phyloP scores from a whole-genome alignment of 192 early-diverging fungal species.

The Backusella tuberculispora region DNA sequence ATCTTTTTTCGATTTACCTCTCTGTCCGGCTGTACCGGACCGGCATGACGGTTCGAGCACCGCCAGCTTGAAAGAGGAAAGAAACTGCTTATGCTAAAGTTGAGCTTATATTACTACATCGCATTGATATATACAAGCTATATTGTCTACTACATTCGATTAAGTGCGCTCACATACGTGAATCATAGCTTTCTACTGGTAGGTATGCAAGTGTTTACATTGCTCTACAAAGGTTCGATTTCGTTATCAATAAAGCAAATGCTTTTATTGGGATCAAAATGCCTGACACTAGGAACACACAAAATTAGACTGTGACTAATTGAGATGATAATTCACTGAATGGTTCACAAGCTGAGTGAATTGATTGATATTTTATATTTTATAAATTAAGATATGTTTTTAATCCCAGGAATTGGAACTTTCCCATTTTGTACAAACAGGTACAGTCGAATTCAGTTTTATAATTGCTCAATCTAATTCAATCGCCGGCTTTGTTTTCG shows the following conservation, averaged over 20 bases:
- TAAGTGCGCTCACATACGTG: not conserved
- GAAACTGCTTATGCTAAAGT: not conserved
- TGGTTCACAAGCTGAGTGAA: no score
- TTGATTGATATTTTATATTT: no score
- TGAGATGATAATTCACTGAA: no score
- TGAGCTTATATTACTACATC: not conserved
- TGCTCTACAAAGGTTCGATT: no score
- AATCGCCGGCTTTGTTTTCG: slow-evolving; percentile 6
- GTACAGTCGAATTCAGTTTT: not conserved
- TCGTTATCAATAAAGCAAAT: no score
- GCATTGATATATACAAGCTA: no score
- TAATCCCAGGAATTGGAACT: slow-evolving; percentile 7
- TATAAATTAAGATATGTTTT: not conserved
- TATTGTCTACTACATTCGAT: no score
- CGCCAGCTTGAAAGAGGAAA: not conserved
- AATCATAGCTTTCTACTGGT: not conserved
- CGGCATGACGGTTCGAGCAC: not conserved
- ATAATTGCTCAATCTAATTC: not conserved
- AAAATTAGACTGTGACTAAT: no score
- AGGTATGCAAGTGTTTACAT: no score
- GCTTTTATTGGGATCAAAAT: no score
- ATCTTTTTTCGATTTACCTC: not conserved
- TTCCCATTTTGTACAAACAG: slow-evolving; percentile 13
- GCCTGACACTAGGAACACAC: no score
- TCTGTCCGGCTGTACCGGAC: not conserved